Base-by-base conservation (phyloP, 768 basidiomycete genomes). In the Artomyces pyxidatus region DNA sequence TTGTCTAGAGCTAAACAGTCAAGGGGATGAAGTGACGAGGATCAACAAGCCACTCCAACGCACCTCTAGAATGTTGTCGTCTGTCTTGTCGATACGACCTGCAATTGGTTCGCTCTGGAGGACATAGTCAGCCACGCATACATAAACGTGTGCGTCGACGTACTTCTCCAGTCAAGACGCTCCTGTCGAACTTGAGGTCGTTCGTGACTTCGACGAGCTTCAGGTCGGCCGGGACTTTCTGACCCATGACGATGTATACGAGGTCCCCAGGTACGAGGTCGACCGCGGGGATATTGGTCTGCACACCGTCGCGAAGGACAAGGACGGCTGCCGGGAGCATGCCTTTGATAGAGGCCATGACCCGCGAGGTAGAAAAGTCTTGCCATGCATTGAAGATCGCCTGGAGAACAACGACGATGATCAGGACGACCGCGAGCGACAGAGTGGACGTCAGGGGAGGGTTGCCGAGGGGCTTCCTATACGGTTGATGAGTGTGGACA, bases 141-240 rank as follows among this genome's bases (percentile, higher is more conserved):
- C n/a, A n/a, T n/a, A n/a, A n/a, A n/a, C n/a, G n/a, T n/a, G n/a
- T n/a, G n/a, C n/a, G n/a, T n/a, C n/a, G n/a, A n/a, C n/a, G n/a
- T n/a, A 75, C 75, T 62, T 80, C 78, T 11, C 78, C 79, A 6
- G 83, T 85, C 16, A 85, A 68, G 32, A 83, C 72, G 29, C 78
- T 74, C 28, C 81, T 68, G 55, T 85, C 83, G 42, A 83, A 76
- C 47, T 72, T 71, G 32, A 83, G 62, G 57, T 84, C 82, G 2
- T 71, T 64, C 17, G 74, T 76, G 21, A 71, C 72, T 4, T 78
- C 68, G 28, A 84, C 71, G n/a, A 88, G 66, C 44, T 78, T 73
- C 11, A 86, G 50, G 57, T 88, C 85, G 4, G 85, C 83, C 0
- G 85, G 85, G 3, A 86, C 74, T 14, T 82, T 79, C 57, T 80